Percentiles rank a stretch among this genome's conserved stretches.
phyloP scores from a whole-genome alignment of 106 monocot genomes.

The Dendrobium chrysotoxum region DNA sequence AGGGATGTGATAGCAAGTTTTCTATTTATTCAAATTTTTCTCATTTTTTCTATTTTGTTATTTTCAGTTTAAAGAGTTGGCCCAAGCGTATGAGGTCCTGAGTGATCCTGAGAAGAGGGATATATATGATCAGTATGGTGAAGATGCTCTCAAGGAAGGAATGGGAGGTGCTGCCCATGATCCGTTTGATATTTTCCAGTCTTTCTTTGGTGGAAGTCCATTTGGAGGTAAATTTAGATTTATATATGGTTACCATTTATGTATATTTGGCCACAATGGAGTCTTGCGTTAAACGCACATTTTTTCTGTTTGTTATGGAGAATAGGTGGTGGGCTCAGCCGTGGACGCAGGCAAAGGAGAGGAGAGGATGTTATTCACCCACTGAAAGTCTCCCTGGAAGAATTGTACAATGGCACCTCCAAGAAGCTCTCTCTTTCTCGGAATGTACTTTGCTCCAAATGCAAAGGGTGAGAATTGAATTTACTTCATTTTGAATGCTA shows the following conservation, averaged over 20 bases:
- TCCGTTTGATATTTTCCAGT: constrained; percentile 82
- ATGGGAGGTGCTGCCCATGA: constrained; percentile 70
- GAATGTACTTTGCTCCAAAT: constrained; percentile 65
- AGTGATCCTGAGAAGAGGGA: constrained; percentile 90
- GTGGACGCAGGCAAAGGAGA: constrained; percentile 73
- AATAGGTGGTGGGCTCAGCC: constrained; percentile 58
- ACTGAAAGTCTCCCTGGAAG: constrained; percentile 71
- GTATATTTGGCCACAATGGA: neutral
- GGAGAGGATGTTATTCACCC: constrained; percentile 86
- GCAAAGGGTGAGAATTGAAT: constrained; percentile 38
- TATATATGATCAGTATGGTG: constrained; percentile 87
- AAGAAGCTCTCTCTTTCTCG: constrained; percentile 85
- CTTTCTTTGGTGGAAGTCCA: constrained; percentile 76
- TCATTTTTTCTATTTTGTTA: neutral
- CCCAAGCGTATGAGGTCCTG: constrained; percentile 79
- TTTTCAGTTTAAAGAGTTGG: constrained; percentile 83
- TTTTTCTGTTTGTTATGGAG: neutral
- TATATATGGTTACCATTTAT: neutral
- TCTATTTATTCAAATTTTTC: too few species aligned
- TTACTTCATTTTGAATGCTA: too few species aligned
- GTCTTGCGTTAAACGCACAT: neutral
- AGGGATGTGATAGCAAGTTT: too few species aligned
- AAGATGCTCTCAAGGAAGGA: constrained; percentile 90
- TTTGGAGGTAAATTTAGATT: constrained; percentile 48
- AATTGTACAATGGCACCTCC: constrained; percentile 65